Conservation (phyloP, 805 yeast species). For the Yamadazyma paraphyllophila region DNA sequence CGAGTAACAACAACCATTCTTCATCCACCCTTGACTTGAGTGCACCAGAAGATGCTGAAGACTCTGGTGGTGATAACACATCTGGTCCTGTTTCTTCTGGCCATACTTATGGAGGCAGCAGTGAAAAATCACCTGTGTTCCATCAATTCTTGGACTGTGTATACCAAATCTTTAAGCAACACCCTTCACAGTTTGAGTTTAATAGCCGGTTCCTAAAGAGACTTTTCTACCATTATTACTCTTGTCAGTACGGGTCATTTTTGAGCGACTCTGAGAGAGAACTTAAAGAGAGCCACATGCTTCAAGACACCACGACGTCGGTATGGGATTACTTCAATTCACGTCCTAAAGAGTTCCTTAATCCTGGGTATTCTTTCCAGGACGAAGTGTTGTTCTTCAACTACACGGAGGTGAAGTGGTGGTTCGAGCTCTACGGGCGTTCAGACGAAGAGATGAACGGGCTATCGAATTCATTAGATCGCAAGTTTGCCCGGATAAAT, state of each 20-base stretch:
- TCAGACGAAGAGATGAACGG: constrained; percentile 56
- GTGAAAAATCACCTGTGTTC: constrained; percentile 73
- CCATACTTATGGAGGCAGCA: constrained; percentile 33
- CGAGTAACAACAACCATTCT: constrained; percentile 10
- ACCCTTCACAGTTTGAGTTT: constrained; percentile 75
- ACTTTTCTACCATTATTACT: constrained; percentile 80
- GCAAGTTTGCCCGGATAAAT: constrained; percentile 41
- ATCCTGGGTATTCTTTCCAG: constrained; percentile 41
- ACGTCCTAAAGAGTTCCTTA: constrained; percentile 65
- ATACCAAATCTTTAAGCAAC: constrained; percentile 71
- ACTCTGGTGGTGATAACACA: neutral
- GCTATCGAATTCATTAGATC: constrained; percentile 36
- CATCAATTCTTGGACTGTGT: constrained; percentile 92
- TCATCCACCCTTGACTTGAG: constrained; percentile 16
- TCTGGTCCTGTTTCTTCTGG: constrained; percentile 1
- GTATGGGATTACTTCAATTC: constrained; percentile 95
- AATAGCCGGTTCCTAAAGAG: constrained; percentile 86
- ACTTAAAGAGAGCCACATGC: constrained; percentile 31
- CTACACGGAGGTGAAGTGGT: constrained; percentile 69
- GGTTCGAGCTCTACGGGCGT: constrained; percentile 84
- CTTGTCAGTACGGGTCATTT: constrained; percentile 95
- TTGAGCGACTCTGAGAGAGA: constrained; percentile 73
- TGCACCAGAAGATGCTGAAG: constrained; percentile 14
- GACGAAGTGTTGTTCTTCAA: constrained; percentile 56
- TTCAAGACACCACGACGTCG: constrained; percentile 56